Percentiles rank a stretch among this genome's conserved stretches.
Conservation (phyloP, 768 basidiomycete genomes). For the Pisolithus albus region DNA sequence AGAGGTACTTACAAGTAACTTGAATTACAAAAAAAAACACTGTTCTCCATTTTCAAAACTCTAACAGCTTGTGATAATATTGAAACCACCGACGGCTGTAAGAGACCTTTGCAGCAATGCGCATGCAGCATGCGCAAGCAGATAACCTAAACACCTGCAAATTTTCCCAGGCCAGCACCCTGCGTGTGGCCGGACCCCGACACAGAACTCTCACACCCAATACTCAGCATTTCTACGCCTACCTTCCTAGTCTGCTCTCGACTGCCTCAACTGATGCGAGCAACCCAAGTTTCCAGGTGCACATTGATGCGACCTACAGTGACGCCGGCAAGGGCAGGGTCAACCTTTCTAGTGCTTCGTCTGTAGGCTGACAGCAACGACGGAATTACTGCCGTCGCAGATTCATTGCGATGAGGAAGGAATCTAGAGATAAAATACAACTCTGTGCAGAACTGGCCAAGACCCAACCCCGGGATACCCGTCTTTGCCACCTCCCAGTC, state of each 20-base stretch:
- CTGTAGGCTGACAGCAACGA: slow-evolving; percentile 45
- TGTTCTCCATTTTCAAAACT: too few relatives aligned
- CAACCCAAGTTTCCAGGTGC: slow-evolving; percentile 48
- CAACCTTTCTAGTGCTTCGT: slow-evolving; percentile 10
- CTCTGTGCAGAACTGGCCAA: slow-evolving; percentile 63
- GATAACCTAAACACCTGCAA: too few relatives aligned
- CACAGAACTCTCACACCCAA: slow-evolving; percentile 24
- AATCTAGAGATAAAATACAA: slow-evolving; percentile 45
- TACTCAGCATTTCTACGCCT: slow-evolving; percentile 41
- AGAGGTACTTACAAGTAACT: too few relatives aligned
- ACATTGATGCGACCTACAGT: slow-evolving; percentile 46
- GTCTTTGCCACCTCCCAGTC: slow-evolving; percentile 64
- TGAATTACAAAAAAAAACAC: too few relatives aligned
- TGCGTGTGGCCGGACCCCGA: too few relatives aligned
- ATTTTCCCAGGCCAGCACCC: too few relatives aligned
- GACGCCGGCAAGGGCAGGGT: slow-evolving; percentile 26
- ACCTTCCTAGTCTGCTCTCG: slow-evolving; percentile 41
- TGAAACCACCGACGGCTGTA: too few relatives aligned
- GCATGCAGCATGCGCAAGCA: too few relatives aligned
- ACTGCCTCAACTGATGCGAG: slow-evolving; percentile 44
- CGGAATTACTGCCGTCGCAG: slow-evolving; percentile 31
- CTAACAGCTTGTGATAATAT: too few relatives aligned
- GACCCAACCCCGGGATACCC: slow-evolving; percentile 50
- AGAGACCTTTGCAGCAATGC: too few relatives aligned
- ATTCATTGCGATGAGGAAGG: slow-evolving; percentile 32